Conservation (phyloP, 1,284 basidiomycete species). For the Ustilago cynodontis region DNA sequence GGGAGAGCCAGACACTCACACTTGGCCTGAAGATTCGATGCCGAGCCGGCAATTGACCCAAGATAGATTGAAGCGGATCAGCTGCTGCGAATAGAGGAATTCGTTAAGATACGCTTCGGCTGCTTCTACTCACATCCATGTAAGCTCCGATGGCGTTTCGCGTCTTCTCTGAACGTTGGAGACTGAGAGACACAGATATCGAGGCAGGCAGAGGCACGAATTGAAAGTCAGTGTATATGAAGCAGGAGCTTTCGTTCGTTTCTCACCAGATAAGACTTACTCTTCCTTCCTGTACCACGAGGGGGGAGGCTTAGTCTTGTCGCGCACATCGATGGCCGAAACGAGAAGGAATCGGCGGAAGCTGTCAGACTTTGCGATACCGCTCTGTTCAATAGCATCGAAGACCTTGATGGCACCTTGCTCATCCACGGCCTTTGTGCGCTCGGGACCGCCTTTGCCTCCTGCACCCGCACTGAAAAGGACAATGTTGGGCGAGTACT, state of each 20-base stretch:
- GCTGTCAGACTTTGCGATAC: constrained; percentile 70
- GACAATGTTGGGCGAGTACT: constrained; percentile 74
- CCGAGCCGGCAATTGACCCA: too few species aligned
- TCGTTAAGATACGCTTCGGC: background rate
- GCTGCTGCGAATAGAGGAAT: too few species aligned
- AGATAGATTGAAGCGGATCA: too few species aligned
- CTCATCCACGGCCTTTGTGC: constrained; percentile 79
- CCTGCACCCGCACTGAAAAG: constrained; percentile 80
- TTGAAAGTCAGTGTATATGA: background rate
- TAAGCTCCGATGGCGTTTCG: constrained; percentile 50
- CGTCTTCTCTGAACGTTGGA: constrained; percentile 67
- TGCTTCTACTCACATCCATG: constrained; percentile 43
- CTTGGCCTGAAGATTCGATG: constrained; percentile 6
- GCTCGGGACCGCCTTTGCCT: constrained; percentile 76
- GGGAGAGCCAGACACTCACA: constrained; percentile 2
- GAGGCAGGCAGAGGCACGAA: background rate
- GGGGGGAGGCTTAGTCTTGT: constrained; percentile 71
- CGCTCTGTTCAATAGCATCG: constrained; percentile 77
- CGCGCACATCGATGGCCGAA: constrained; percentile 77
- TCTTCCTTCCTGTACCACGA: constrained; percentile 45
- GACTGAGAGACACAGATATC: constrained; percentile 20
- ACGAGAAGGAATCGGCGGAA: constrained; percentile 76
- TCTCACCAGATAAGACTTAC: constrained; percentile 71
- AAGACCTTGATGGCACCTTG: constrained; percentile 80
- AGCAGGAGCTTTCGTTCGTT: too few species aligned